phyloP scores from a whole-genome alignment of 208 protist species.

The Leishmania braziliensis region DNA sequence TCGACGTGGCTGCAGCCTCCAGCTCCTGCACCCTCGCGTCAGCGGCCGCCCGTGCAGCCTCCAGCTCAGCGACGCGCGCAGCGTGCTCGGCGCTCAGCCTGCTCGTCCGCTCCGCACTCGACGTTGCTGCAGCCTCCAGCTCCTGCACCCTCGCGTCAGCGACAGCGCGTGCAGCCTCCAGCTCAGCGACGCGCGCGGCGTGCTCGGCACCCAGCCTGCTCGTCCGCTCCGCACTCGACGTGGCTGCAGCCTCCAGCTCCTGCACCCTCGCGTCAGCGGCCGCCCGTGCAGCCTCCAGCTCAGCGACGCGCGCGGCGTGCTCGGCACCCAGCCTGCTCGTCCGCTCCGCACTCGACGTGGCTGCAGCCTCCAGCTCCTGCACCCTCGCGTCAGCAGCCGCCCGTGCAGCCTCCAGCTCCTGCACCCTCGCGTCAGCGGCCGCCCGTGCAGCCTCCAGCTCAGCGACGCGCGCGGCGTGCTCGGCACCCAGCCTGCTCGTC shows the following conservation, averaged over 20 bases:
- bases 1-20: not conserved
- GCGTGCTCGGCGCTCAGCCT: slow-evolving; percentile 6
- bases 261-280: not conserved
- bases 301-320: not conserved
- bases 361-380: not conserved
- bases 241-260: slow-evolving; percentile 1
- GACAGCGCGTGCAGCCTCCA: not conserved
- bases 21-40: slow-evolving; percentile 6
- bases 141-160: not conserved
- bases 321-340: not conserved
- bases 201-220: not conserved
- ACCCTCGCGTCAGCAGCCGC: not conserved
- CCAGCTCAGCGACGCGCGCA: slow-evolving; percentile 5
- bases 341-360: not conserved
- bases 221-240: not conserved
- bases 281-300: not conserved
- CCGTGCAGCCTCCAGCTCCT: no score
- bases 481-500: not conserved
- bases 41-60: not conserved
- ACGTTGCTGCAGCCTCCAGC: slow-evolving; percentile 10
- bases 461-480: not conserved
- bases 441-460: no score
- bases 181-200: not conserved
- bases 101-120: not conserved
- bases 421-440: no score